These are phyloP conservation scores for Pezicula rhizophila DNA, from an alignment of 2,329 filamentous ascomycete genomes.

Conservation along the genomic window DNA sequence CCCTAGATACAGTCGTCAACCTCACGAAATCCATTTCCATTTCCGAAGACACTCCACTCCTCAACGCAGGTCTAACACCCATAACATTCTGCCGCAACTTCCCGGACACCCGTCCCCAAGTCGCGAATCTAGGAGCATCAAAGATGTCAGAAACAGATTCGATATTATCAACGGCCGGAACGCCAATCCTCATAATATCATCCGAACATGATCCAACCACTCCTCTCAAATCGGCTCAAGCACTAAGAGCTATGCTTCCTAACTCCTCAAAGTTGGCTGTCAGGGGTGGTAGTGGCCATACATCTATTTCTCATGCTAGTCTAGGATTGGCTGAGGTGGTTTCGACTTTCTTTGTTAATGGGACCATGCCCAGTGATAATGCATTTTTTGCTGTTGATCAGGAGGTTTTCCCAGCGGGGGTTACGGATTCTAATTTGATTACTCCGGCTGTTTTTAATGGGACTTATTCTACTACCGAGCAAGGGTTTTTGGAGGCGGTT, in stretches of 20 bases:
- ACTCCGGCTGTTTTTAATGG: conserved; percentile 1
- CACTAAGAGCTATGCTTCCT: conserved; percentile 7
- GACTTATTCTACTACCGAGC: not conserved
- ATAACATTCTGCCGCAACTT: conserved; percentile 15
- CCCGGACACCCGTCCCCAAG: conserved; percentile 6
- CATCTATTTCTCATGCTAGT: conserved; percentile 1
- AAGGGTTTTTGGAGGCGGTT: not conserved
- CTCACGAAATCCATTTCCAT: conserved; percentile 11
- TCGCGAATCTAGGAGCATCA: conserved; percentile 2
- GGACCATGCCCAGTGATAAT: not conserved
- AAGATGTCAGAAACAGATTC: not conserved
- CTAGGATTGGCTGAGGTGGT: not conserved
- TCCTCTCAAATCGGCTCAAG: conserved; percentile 8
- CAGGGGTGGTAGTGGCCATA: conserved; percentile 11
- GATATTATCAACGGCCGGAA: conserved; percentile 3
- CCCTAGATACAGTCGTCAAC: conserved; percentile 4
- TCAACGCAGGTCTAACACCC: conserved; percentile 9
- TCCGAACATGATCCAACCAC: conserved; percentile 10
- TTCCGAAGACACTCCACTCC: conserved; percentile 8
- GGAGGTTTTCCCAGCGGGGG: conserved; percentile 1
- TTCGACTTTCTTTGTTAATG: not conserved
- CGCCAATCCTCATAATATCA: conserved; percentile 10
- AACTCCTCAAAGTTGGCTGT: conserved; percentile 9
- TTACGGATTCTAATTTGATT: not conserved
- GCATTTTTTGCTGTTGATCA: not conserved